Base-by-base conservation (phyloP, 768 basidiomycete genomes). In the Hygrocybe punicea region DNA sequence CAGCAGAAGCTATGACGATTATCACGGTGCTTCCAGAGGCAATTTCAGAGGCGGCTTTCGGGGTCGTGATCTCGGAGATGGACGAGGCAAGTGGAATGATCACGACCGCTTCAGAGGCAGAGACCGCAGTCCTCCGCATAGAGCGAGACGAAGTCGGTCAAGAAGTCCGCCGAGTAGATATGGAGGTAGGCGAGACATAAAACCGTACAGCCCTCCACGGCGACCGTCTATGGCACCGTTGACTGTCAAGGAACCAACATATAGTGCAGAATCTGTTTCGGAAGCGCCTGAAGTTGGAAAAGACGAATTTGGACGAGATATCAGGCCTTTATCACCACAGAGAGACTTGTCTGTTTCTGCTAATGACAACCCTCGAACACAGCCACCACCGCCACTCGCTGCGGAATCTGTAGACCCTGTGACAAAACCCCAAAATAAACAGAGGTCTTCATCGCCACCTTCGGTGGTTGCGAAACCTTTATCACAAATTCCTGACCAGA, bases 241-340 rank as follows among this genome's bases (percentile, higher is more conserved):
- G 53, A 57, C 56, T 58, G 61, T 69, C 54, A 64, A 62, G 44
- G 55, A 65, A 50, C 65, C 63, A 52, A 67, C 61, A 60, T 59
- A 69, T 63, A 62, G 68, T 55, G 55, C 65, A 51, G 63, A 64
- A 45, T 44, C 59, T 34, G 51, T 55, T 39, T 34, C 65, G 21
- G 61, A 55, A 46, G 60, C 64, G 51, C 73, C 66, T 49, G 67
- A 67, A 53, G 62, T 68, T n/a, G 84, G 75, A 56, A 90, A 84
- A 71, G 90, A 93, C 80, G 90, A 93, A 71, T 93, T 93, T 71
- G 90, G 91, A 62, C 85, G 91, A 64, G 89, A 92, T 68, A 79
- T 91, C 66, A 80, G 90, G 63, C 73, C 81, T 35, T 71, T 74
- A 40, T 84, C 87, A 37, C 75, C 80, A 46, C 67, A 67, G 19